Base-by-base conservation (phyloP, 2,329 filamentous ascomycete species). In the Geosmithia putterillii region DNA sequence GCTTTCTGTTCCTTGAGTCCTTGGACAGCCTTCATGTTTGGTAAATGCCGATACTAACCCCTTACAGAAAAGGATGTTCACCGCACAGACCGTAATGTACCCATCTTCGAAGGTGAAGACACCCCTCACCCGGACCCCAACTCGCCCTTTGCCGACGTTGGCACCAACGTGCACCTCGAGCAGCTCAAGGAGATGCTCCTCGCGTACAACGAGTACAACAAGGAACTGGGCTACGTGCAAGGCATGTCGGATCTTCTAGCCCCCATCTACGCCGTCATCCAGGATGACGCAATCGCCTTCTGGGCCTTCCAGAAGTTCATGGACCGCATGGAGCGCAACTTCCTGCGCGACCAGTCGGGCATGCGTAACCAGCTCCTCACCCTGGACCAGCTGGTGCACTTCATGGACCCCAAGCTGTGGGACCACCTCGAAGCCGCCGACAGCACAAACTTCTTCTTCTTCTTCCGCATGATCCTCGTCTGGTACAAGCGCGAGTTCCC, bases 111-210 rank as follows among this genome's bases (percentile, higher is more conserved):
- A 8, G 92, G 92, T 48, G 92, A 98, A 63, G 92, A 96, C 56
- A 94, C 88, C 36, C 90, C 92, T 7, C 92, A 98, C 57, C 94
- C 92, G 0, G 92, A 98, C 54, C 92, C 92, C 0, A 86, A 90
- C 48, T 96, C 90, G 0, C 90, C 92, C 0, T 98, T 96, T 61
- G 86, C 90, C 12, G 85, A 89, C 38, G 77, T 81, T 4, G 92
- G 92, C 48, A 98, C 92, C 40, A 98, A 98, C 54, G 89, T 95
- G 6, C 92, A 98, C 61, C 75, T 98, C 49, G 92, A 98, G 63
- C 92, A 98, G 66, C 86, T 98, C 78, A 98, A 98, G 65, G 92
- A 98, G 59, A 94, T 98, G 86, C 80, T 98, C 1, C 73, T 98
- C 17, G 96, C 92, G 0, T 98, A 98, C 62, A 96, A 98, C 59